Base-by-base conservation (phyloP, 129 eudicot genomes). In the Pittosporum tobira region DNA sequence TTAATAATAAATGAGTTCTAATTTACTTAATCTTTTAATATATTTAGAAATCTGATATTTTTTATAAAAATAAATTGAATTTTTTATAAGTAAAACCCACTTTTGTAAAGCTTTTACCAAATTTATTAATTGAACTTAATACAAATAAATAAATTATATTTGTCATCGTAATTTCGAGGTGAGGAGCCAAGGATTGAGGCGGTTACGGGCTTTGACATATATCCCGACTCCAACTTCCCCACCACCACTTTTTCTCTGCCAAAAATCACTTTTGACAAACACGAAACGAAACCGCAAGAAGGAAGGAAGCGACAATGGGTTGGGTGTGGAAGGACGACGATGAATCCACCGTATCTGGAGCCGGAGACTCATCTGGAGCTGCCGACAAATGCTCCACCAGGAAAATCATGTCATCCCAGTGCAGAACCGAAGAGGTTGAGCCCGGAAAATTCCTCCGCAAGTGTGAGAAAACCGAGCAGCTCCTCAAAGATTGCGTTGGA, bases 371-470 rank as follows among this genome's bases (percentile, higher is more conserved):
- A 20, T 61, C 67, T 61, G 31, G 56, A 50, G 68, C 78, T 34
- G 72, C 60, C 9, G 75, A 53, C n/a, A 65, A 59, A 21, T 79
- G 76, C 69, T 77, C 79, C 24, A 83, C 95, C 45, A 71, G 95
- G 81, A 86, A 71, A 74, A 72, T 86, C 5, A 77, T 86, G 29
- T 57, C 53, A 21, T 68, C 94, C 0, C 73, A 86, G 66, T 91
- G 98, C 84, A 81, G 67, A 65, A 91, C 95, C 1, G 90, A 86
- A 62, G 95, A 86, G 68, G 87, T 81, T 29, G 98, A 91, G 76
- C 87, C 94, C 21, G 98, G 98, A 1, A 86, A 83, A 68, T 86
- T 86, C 68, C 54, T 91, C 24, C 73, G 80, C 38, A 91, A 83
- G 60, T 91, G 98, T 77, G 87, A 91, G 55, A 91, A 86, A 53